These are phyloP conservation scores for Termitomyces bulborhizus DNA, from an alignment of 768 basidiomycete species.

Conservation along the genomic window DNA sequence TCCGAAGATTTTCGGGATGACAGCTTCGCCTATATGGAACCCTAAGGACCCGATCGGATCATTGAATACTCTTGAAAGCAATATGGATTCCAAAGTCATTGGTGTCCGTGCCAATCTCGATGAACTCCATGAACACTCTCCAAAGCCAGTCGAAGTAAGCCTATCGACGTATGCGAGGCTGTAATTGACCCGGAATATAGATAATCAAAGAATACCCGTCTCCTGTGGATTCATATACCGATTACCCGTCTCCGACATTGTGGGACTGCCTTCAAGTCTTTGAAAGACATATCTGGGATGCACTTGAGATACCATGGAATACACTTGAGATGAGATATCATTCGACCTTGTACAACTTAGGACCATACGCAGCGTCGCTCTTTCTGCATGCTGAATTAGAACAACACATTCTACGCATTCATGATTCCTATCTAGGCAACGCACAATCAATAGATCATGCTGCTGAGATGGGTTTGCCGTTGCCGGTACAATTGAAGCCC, in stretches of 20 bases:
- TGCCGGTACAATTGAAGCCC: slow-evolving; percentile 12
- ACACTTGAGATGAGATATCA: slow-evolving; percentile 60
- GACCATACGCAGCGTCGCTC: slow-evolving; percentile 69
- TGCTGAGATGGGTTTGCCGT: slow-evolving; percentile 12
- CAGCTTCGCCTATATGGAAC: slow-evolving; percentile 86
- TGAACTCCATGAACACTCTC: slow-evolving; percentile 58
- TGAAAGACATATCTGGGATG: slow-evolving; percentile 37
- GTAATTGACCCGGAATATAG: slow-evolving; percentile 27
- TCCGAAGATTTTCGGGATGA: slow-evolving; percentile 93
- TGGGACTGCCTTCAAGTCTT: slow-evolving; percentile 30
- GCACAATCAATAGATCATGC: slow-evolving; percentile 11
- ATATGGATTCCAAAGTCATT: slow-evolving; percentile 68
- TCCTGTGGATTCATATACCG: slow-evolving; percentile 38
- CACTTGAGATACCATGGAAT: slow-evolving; percentile 50
- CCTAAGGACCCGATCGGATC: slow-evolving; percentile 61
- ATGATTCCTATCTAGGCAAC: slow-evolving; percentile 18
- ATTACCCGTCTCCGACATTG: slow-evolving; percentile 47
- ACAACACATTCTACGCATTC: slow-evolving; percentile 37
- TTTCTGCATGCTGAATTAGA: slow-evolving; percentile 61
- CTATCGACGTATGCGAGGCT: neutral
- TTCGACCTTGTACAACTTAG: slow-evolving; percentile 55
- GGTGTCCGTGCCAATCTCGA: slow-evolving; percentile 65
- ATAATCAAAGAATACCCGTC: slow-evolving; percentile 49
- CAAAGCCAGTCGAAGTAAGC: slow-evolving; percentile 61
- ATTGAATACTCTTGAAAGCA: slow-evolving; percentile 57